These are phyloP conservation scores for Eucalyptus dawsonii DNA, from an alignment of 345 rosid genomes.

Conservation along the genomic window DNA sequence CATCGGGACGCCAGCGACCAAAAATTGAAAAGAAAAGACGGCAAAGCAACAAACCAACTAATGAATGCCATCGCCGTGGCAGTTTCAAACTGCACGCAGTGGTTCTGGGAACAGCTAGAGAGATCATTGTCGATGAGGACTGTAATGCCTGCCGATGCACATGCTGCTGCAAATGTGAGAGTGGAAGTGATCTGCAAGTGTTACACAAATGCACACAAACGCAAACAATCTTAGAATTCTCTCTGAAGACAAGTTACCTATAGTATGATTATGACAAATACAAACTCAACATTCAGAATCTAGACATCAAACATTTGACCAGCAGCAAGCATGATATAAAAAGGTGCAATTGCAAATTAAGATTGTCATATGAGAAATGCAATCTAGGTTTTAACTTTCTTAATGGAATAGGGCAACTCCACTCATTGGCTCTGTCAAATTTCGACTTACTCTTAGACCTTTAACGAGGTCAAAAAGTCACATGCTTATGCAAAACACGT, in stretches of 20 bases:
- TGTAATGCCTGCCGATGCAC: constrained; percentile 75
- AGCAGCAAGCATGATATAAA: not conserved
- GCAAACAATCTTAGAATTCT: not conserved
- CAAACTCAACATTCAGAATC: not conserved
- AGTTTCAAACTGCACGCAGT: constrained; percentile 57
- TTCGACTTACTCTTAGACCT: not conserved
- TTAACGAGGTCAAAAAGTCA: not conserved
- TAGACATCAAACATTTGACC: not conserved
- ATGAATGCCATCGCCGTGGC: constrained; percentile 71
- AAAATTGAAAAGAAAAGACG: constrained; percentile 58
- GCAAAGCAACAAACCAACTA: constrained; percentile 55
- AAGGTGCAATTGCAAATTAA: not conserved
- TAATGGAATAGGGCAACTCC: not conserved
- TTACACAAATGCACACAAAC: not conserved
- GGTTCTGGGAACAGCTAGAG: constrained; percentile 30
- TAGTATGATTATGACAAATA: too few relatives aligned
- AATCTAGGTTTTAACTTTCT: not conserved
- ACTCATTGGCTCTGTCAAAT: not conserved
- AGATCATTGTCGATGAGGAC: constrained; percentile 77
- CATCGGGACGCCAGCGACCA: constrained; percentile 65
- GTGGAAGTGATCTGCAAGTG: constrained; percentile 58
- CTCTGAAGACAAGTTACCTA: not conserved
- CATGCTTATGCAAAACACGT: not conserved
- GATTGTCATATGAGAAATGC: not conserved
- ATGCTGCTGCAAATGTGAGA: constrained; percentile 70